phyloP scores from a whole-genome alignment of 2,329 filamentous ascomycete species.

The Seiridium cupressi region DNA sequence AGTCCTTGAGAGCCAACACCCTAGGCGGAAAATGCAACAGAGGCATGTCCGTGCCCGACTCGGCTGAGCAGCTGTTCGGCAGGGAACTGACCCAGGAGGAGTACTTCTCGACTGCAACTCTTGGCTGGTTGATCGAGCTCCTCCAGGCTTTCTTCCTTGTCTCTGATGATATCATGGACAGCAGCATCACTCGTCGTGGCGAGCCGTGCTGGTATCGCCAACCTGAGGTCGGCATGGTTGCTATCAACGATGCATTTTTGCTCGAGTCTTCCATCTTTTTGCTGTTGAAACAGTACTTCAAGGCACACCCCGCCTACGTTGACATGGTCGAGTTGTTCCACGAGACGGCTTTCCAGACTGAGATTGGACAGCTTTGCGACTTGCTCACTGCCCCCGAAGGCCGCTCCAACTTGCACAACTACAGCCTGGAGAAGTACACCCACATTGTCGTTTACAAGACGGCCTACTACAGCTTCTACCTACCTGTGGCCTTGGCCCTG shows the following conservation, averaged over 20 bases:
- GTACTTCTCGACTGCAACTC: constrained; percentile 82
- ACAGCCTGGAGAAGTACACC: constrained; percentile 89
- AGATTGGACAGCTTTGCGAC: constrained; percentile 92
- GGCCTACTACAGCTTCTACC: constrained; percentile 98
- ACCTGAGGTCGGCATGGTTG: constrained; percentile 86
- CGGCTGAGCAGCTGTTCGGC: constrained; percentile 73
- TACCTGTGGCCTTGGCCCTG: constrained; percentile 88
- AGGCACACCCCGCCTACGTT: constrained; percentile 79
- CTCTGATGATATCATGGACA: constrained; percentile 98
- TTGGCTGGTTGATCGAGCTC: constrained; percentile 97
- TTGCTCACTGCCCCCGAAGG: constrained; percentile 95
- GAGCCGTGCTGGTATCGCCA: constrained; percentile 96
- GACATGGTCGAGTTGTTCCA: constrained; percentile 96
- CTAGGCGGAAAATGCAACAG: constrained; percentile 97
- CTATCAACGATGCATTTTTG: constrained; percentile 98
- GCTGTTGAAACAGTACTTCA: constrained; percentile 92
- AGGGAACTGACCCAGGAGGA: constrained; percentile 73
- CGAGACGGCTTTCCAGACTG: constrained; percentile 89
- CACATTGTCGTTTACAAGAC: constrained; percentile 99
- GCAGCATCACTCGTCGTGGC: constrained; percentile 89
- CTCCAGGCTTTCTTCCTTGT: constrained; percentile 99
- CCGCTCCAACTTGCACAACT: constrained; percentile 88
- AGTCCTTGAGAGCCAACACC: constrained; percentile 84
- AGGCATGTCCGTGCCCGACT: constrained; percentile 96
- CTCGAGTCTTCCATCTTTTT: constrained; percentile 88